These are phyloP conservation scores for Lunularia cruciata DNA, from an alignment of 225 moss, liverwort and hornwort genomes.

Conservation along the genomic window DNA sequence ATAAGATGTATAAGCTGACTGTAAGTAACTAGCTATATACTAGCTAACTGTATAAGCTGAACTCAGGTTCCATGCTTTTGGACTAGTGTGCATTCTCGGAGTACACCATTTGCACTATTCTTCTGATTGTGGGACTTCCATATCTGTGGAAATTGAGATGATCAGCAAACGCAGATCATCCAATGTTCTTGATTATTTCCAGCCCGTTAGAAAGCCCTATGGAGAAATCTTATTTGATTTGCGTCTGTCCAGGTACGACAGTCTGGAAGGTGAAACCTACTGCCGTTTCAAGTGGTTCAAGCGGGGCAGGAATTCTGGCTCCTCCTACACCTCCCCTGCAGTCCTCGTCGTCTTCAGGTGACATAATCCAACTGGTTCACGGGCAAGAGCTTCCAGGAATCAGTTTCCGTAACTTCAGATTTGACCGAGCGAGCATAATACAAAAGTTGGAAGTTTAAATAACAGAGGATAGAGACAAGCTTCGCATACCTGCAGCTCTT, in stretches of 20 bases:
- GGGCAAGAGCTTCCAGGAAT: constrained; percentile 23
- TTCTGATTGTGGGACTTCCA: no score
- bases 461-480: constrained; percentile 3
- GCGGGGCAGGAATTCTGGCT: constrained; percentile 44
- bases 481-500: constrained; percentile 3
- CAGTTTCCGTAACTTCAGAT: constrained; percentile 46
- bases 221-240: neutral
- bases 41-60: no score
- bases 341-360: constrained; percentile 16
- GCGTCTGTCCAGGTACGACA: constrained; percentile 45
- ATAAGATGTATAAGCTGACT: no score
- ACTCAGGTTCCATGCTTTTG: no score
- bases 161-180: no score
- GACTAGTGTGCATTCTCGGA: no score
- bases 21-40: no score
- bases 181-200: no score
- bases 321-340: constrained; percentile 27
- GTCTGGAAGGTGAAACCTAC: constrained; percentile 89
- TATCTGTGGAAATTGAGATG: no score
- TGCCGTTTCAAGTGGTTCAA: constrained; percentile 32
- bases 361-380: constrained; percentile 7
- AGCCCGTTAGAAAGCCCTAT: no score
- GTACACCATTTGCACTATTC: no score
- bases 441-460: constrained; percentile 36
- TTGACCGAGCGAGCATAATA: constrained; percentile 40